Evolutionary conservation across 1,284 basidiomycete genomes (phyloP).

Genomic region (Boletus semigastroideus): DNA sequence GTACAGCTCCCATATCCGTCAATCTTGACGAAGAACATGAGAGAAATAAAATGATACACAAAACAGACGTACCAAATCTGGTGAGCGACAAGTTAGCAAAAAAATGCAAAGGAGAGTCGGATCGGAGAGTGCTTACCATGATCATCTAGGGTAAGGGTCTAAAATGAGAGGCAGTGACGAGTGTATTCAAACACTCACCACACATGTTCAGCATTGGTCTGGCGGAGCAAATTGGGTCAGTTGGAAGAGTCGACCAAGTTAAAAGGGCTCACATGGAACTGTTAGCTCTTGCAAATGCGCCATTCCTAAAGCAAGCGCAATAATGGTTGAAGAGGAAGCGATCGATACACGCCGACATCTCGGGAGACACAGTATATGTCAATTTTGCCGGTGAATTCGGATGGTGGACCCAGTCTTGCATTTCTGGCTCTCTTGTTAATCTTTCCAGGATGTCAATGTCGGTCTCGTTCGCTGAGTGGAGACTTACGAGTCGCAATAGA

Average conservation of each 20-base stretch:
- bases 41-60: neutral
- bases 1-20: constrained; percentile 91
- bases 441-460: constrained; percentile 34
- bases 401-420: constrained; percentile 81
- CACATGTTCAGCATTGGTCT: constrained; percentile 68
- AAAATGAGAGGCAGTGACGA: neutral
- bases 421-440: constrained; percentile 70
- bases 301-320: constrained; percentile 81
- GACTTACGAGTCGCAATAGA: constrained; percentile 73
- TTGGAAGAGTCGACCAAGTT: neutral
- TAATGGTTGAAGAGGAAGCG: constrained; percentile 92
- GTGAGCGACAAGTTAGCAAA: constrained; percentile 26
- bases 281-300: constrained; percentile 92
- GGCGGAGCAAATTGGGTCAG: constrained; percentile 3
- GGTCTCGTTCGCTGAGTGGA: neutral
- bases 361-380: constrained; percentile 62
- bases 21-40: constrained; percentile 48
- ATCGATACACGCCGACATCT: constrained; percentile 82
- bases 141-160: constrained; percentile 51
- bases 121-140: constrained; percentile 53
- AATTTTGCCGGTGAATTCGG: constrained; percentile 66
- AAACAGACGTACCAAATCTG: constrained; percentile 44
- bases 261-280: constrained; percentile 76
- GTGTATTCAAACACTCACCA: constrained; percentile 39
- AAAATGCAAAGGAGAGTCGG: constrained; percentile 1